Conservation (phyloP, 768 basidiomycete genomes). For the Tricholoma terreum region DNA sequence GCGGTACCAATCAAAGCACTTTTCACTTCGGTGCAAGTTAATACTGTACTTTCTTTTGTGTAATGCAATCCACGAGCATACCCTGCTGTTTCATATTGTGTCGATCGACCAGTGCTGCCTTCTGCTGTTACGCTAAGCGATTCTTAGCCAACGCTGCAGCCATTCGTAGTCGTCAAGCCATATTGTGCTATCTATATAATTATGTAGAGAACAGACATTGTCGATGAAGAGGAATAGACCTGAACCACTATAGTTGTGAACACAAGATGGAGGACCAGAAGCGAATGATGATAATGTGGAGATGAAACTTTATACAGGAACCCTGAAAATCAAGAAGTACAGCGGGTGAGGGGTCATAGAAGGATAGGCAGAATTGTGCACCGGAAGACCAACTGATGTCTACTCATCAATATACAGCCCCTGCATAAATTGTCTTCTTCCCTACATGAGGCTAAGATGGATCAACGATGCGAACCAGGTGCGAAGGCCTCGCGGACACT, state of each 20-base stretch:
- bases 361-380: conserved; percentile 8
- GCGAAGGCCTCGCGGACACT: conserved; percentile 82
- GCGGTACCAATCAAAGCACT: too few relatives aligned
- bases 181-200: conserved; percentile 1
- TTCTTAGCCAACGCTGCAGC: too few relatives aligned
- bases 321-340: conserved; percentile 12
- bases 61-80: too few relatives aligned
- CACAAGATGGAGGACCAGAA: conserved; percentile 1
- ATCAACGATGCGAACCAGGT: conserved; percentile 56
- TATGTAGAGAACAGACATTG: neutral
- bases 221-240: conserved; percentile 2
- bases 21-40: too few relatives aligned
- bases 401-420: neutral
- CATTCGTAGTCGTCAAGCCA: conserved; percentile 2
- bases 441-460: neutral
- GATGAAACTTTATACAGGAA: conserved; percentile 12
- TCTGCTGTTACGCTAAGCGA: too few relatives aligned
- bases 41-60: too few relatives aligned
- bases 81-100: too few relatives aligned
- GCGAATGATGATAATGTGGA: conserved; percentile 8
- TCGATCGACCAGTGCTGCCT: too few relatives aligned
- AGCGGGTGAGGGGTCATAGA: neutral
- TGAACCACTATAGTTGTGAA: conserved; percentile 2
- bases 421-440: neutral
- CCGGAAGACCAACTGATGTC: conserved; percentile 6